Conservation (phyloP, 345 rosid species). For the Sonneratia caseolaris region DNA sequence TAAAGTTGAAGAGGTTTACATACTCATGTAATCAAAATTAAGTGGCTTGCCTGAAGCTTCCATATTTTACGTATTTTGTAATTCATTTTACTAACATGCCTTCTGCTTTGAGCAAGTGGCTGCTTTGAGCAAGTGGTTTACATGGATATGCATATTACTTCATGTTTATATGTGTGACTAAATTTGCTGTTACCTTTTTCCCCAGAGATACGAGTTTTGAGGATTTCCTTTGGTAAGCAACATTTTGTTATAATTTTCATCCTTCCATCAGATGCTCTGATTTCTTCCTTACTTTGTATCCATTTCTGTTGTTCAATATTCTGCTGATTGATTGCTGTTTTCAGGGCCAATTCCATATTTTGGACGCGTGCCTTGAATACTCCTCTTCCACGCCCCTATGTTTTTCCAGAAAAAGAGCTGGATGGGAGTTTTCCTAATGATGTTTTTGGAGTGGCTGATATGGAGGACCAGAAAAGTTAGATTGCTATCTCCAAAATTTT, state of each 20-base stretch:
- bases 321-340: conserved; percentile 10
- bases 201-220: conserved; percentile 67
- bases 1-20: not conserved
- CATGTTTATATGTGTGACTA: not conserved
- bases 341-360: conserved; percentile 90
- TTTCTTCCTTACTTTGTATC: not conserved
- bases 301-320: conserved; percentile 1
- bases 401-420: conserved; percentile 53
- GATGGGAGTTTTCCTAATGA: conserved; percentile 11
- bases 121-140: not conserved
- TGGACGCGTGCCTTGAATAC: conserved; percentile 94
- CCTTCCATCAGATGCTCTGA: not conserved
- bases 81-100: not conserved
- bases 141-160: not conserved
- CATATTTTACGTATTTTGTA: not conserved
- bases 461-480: conserved; percentile 27
- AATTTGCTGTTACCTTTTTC: conserved; percentile 12
- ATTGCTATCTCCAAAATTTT: not conserved
- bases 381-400: conserved; percentile 79
- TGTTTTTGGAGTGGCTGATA: conserved; percentile 5
- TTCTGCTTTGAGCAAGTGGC: not conserved
- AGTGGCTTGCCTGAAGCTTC: not conserved
- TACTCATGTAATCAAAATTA: not conserved
- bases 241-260: conserved; percentile 3
- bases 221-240: conserved; percentile 74